Evolutionary conservation across 2,329 filamentous ascomycete species (phyloP).

Genomic region (Pseudocercospora crystallina): DNA sequence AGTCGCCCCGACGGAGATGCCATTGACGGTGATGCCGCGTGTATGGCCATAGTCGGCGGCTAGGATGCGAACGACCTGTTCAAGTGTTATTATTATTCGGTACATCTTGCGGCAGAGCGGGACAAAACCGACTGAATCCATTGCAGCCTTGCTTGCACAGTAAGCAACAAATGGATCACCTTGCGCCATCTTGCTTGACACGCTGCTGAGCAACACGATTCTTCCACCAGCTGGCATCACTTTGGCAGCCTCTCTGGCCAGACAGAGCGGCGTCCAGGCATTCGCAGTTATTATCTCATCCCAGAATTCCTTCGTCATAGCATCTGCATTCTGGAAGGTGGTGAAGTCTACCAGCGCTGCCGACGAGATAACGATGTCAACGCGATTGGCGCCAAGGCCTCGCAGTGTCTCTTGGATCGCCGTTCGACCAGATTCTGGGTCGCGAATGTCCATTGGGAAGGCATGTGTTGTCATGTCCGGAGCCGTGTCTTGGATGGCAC

Average conservation of each 20-base stretch:
- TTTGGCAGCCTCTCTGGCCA: slow-evolving; percentile 7
- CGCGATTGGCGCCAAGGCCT: slow-evolving; percentile 13
- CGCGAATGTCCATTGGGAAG: slow-evolving; percentile 6
- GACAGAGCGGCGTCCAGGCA: slow-evolving; percentile 11
- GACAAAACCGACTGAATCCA: slow-evolving; percentile 7
- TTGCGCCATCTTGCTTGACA: slow-evolving; percentile 3
- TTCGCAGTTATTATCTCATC: slow-evolving; percentile 9
- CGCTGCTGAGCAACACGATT: slow-evolving; percentile 16
- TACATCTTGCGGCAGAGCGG: too few relatives aligned
- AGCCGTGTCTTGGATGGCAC: slow-evolving; percentile 8
- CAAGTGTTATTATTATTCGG: too few relatives aligned
- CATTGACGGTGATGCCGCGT: slow-evolving; percentile 17
- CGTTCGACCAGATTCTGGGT: slow-evolving; percentile 4
- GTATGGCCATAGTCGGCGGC: slow-evolving; percentile 4
- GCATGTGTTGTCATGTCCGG: slow-evolving; percentile 14
- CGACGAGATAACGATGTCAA: slow-evolving; percentile 15
- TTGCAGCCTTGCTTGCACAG: slow-evolving; percentile 11
- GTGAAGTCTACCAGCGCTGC: slow-evolving; percentile 5
- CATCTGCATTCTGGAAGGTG: not conserved
- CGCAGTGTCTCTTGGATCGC: slow-evolving; percentile 10
- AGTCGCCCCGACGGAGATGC: slow-evolving; percentile 12
- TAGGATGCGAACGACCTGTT: slow-evolving; percentile 6
- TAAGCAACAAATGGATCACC: slow-evolving; percentile 13
- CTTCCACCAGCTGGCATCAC: slow-evolving; percentile 17
- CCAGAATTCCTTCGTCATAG: slow-evolving; percentile 9